Evolutionary conservation across 352 stramenopile genomes (phyloP).

Genomic region (Globisporangium recalcitrans): DNA sequence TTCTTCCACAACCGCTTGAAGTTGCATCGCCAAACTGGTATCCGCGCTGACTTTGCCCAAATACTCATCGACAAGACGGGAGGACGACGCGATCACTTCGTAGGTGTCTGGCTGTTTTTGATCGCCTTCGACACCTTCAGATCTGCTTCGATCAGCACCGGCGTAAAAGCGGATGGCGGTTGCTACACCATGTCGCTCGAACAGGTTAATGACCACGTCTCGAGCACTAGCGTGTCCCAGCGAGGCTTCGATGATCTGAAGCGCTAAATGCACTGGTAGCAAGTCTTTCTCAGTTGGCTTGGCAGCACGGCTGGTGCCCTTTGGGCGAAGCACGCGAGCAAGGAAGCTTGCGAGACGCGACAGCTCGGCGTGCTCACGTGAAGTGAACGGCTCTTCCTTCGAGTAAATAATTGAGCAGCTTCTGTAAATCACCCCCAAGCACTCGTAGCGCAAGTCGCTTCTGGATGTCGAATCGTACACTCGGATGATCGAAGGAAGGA

Average conservation of each 20-base stretch:
- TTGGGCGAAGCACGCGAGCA: slow-evolving; percentile 46
- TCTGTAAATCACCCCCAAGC: slow-evolving; percentile 45
- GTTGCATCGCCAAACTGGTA: slow-evolving; percentile 26
- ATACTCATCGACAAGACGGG: slow-evolving; percentile 38
- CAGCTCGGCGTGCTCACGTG: slow-evolving; percentile 27
- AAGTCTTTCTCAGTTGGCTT: slow-evolving; percentile 24
- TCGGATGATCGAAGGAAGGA: slow-evolving; percentile 41
- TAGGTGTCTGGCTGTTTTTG: slow-evolving; percentile 14
- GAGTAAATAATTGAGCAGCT: slow-evolving; percentile 38
- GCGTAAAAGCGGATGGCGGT: slow-evolving; percentile 52
- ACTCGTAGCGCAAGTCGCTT: slow-evolving; percentile 48
- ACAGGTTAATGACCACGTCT: slow-evolving; percentile 27
- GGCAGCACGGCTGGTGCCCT: slow-evolving; percentile 14
- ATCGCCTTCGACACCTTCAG: not conserved
- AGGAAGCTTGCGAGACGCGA: slow-evolving; percentile 46
- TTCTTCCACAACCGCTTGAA: slow-evolving; percentile 27
- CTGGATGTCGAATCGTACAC: slow-evolving; percentile 53
- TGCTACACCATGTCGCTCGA: slow-evolving; percentile 52
- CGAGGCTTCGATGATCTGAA: slow-evolving; percentile 44
- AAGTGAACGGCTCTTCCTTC: slow-evolving; percentile 22
- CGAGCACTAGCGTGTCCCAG: slow-evolving; percentile 20
- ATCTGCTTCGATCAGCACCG: not conserved
- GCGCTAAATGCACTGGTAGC: slow-evolving; percentile 30
- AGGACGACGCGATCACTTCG: slow-evolving; percentile 26
- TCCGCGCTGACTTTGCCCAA: slow-evolving; percentile 28